Evolutionary conservation across 495 filamentous ascomycete genomes (phyloP).

Genomic region (Tuber aestivum): DNA sequence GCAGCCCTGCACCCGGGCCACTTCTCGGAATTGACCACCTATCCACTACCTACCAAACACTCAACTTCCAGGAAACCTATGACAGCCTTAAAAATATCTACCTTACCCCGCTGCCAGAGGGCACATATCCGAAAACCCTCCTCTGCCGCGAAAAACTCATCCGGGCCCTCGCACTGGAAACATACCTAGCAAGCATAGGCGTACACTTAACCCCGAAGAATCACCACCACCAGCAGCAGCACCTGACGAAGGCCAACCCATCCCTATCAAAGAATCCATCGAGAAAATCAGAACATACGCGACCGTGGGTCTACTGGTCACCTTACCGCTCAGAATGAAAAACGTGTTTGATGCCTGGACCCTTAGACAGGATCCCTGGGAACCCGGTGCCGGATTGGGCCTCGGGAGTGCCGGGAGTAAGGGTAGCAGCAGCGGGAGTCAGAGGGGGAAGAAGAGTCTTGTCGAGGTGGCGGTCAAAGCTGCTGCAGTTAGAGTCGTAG

Average conservation of each 20-base stretch:
- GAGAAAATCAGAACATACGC: constrained; percentile 32
- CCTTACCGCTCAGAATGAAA: constrained; percentile 12
- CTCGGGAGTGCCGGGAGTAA: too few relatives aligned
- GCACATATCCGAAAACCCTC: too few relatives aligned
- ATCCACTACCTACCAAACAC: background rate
- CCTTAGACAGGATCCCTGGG: background rate
- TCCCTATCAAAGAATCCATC: constrained; percentile 13
- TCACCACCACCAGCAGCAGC: constrained; percentile 8
- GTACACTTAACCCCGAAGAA: background rate
- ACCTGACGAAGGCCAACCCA: background rate
- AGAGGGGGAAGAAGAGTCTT: too few relatives aligned
- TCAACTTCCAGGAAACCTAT: constrained; percentile 21
- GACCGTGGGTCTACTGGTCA: constrained; percentile 15
- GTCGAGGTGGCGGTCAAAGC: too few relatives aligned
- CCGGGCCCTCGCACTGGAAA: too few relatives aligned
- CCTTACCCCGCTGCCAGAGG: constrained; percentile 19
- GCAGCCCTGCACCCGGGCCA: background rate
- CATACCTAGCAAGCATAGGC: too few relatives aligned
- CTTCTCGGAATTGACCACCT: constrained; percentile 7
- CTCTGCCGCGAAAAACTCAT: too few relatives aligned
- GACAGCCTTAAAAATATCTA: constrained; percentile 17
- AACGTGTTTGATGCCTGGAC: constrained; percentile 24
- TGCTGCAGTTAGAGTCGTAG: too few relatives aligned
- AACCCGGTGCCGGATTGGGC: too few relatives aligned
- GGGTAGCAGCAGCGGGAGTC: too few relatives aligned